Conservation (phyloP, 306 rosid species). For the Corylus avellana region DNA sequence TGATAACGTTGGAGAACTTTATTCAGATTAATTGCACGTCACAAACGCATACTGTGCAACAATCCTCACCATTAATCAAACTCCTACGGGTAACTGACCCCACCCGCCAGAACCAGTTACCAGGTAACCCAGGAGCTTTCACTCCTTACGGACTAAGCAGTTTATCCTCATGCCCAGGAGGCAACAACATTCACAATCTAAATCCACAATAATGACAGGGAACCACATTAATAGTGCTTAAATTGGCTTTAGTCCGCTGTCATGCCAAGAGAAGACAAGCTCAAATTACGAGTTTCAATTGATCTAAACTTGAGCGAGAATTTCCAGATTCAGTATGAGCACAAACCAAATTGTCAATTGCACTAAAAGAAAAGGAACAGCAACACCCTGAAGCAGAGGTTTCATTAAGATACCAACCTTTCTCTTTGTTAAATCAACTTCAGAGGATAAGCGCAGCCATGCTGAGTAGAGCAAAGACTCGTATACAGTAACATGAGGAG, state of each 20-base stretch:
- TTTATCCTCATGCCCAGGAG: too few relatives aligned
- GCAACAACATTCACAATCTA: too few relatives aligned
- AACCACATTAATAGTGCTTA: neutral
- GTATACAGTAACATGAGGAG: conserved; percentile 55
- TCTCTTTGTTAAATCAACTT: conserved; percentile 38
- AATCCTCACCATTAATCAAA: too few relatives aligned
- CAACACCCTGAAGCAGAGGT: neutral
- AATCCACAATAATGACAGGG: too few relatives aligned
- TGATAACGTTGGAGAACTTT: too few relatives aligned
- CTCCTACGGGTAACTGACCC: too few relatives aligned
- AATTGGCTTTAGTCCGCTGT: neutral
- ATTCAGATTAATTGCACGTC: too few relatives aligned
- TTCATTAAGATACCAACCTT: conserved; percentile 28
- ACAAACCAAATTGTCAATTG: neutral
- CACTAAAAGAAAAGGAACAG: too few relatives aligned
- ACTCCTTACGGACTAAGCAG: too few relatives aligned
- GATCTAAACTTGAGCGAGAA: neutral
- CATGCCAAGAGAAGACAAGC: neutral
- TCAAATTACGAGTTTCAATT: neutral
- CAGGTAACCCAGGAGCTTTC: too few relatives aligned
- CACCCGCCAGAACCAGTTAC: too few relatives aligned
- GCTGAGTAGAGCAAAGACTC: conserved; percentile 58
- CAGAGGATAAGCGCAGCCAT: conserved; percentile 52
- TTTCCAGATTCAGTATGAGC: neutral
- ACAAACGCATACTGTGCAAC: too few relatives aligned